Base-by-base conservation (phyloP, 352 stramenopile genomes). In the Peronospora farinosa region DNA sequence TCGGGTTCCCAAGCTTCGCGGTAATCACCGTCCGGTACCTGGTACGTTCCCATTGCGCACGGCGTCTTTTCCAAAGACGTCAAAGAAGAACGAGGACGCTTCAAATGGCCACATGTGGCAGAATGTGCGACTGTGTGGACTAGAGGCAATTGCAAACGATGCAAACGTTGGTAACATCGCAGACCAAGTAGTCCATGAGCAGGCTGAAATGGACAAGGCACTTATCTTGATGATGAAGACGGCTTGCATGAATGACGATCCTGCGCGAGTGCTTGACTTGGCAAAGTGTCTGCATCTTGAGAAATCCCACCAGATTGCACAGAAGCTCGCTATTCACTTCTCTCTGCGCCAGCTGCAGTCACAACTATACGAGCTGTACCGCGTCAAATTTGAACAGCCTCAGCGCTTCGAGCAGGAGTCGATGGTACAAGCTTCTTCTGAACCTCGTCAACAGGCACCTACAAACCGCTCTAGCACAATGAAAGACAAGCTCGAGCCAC, bases 221-320 rank as follows among this genome's bases (percentile, higher is more conserved):
- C 57, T 93, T 21, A 86, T 93, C 46, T 45, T 93, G 8, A 86
- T 90, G 65, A 86, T 93, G 76, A 88, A 93, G 51, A 72, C 62
- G 5, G 78, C 78, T 17, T 93, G 74, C 46, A 69, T 59, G 12
- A 75, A 69, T 30, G 82, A 93, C 51, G 67, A 88, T 39, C 67
- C 79, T 13, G 69, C 73, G 17, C 72, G 77, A 12, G 78, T 87
- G 32, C 47, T 90, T 7, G 82, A 91, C 45, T 54, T 93, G 51
- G 79, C 79, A 48, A 87, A 86, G 63, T 93, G 82, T 42, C 54
- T 93, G 19, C 69, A 86, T 50, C 48, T 93, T 1, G 78, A 91
- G 35, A 93, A 93, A 46, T 89, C 76, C 0, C 78, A 89, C 30
- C 69, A 85, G 51, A 93, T 93, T 43, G 82, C 79, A 12, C 78